phyloP scores from a whole-genome alignment of 441 rosid genomes.

The Euphorbia schlechtendalii region DNA sequence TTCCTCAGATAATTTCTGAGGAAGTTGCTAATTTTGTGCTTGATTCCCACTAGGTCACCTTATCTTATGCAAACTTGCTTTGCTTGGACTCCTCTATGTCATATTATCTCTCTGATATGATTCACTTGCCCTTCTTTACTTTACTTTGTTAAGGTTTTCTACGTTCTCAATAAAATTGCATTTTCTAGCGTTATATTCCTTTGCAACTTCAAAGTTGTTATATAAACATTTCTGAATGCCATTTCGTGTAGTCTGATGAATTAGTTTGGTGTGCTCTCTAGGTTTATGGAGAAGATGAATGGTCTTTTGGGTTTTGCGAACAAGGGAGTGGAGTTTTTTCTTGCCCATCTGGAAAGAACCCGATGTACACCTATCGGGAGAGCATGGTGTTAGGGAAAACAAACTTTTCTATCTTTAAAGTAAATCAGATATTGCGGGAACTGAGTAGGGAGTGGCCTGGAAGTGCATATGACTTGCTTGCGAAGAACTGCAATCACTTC shows the following conservation, averaged over 20 bases:
- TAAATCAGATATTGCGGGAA: slow-evolving; percentile 75
- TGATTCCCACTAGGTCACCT: neutral
- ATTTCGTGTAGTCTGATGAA: slow-evolving; percentile 11
- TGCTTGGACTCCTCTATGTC: neutral
- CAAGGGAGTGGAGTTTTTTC: slow-evolving; percentile 91
- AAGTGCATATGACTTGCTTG: slow-evolving; percentile 62
- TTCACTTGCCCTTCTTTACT: neutral
- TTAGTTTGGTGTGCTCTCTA: slow-evolving; percentile 22
- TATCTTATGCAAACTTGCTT: neutral
- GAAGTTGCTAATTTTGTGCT: neutral
- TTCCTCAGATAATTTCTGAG: neutral
- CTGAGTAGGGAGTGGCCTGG: slow-evolving; percentile 96
- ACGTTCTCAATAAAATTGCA: neutral
- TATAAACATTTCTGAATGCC: slow-evolving; percentile 5
- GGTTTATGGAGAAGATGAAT: slow-evolving; percentile 91
- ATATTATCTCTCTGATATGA: neutral
- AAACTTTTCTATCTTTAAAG: slow-evolving; percentile 49
- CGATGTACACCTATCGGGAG: slow-evolving; percentile 92
- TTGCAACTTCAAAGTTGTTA: neutral
- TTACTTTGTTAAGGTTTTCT: neutral
- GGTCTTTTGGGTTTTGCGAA: slow-evolving; percentile 97
- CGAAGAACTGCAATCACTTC: slow-evolving; percentile 95
- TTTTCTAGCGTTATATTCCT: neutral
- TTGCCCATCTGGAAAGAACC: slow-evolving; percentile 84
- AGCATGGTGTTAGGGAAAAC: slow-evolving; percentile 69